phyloP scores from a whole-genome alignment of 139 green algal genomes.

The Micractinium conductrix region DNA sequence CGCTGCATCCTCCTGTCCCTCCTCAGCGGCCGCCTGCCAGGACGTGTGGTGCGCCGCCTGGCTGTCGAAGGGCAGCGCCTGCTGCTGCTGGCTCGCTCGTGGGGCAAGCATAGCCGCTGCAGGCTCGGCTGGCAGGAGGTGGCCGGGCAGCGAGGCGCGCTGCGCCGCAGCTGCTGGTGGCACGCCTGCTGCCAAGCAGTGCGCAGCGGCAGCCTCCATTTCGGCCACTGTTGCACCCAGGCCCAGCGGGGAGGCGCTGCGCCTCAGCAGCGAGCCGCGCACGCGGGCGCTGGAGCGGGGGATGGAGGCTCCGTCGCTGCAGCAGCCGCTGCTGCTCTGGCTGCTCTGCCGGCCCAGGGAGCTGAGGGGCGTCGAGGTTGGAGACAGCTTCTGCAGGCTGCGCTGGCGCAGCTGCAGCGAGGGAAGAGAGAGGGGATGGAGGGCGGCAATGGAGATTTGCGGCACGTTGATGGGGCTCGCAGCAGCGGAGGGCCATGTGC shows the following conservation, averaged over 20 bases:
- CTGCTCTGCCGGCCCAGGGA: conserved; percentile 27
- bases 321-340: background rate
- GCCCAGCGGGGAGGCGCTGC: conserved; percentile 5
- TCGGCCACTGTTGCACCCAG: background rate
- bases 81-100: too few relatives aligned
- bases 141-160: too few relatives aligned
- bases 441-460: too few relatives aligned
- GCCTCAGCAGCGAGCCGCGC: background rate
- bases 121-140: too few relatives aligned
- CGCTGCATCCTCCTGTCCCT: background rate
- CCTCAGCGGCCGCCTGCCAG: too few relatives aligned
- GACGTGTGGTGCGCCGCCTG: too few relatives aligned
- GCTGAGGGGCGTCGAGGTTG: conserved; percentile 30
- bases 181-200: background rate
- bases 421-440: background rate
- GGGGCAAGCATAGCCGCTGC: too few relatives aligned
- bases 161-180: too few relatives aligned
- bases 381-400: conserved; percentile 34
- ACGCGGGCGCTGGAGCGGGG: background rate
- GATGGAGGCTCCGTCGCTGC: background rate
- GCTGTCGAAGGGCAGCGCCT: too few relatives aligned
- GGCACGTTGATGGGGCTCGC: too few relatives aligned
- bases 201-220: background rate
- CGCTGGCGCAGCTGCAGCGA: conserved; percentile 22
- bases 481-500: too few relatives aligned